Conservation (phyloP, 78 protist genomes). For the Cavenderia fasciculata region DNA sequence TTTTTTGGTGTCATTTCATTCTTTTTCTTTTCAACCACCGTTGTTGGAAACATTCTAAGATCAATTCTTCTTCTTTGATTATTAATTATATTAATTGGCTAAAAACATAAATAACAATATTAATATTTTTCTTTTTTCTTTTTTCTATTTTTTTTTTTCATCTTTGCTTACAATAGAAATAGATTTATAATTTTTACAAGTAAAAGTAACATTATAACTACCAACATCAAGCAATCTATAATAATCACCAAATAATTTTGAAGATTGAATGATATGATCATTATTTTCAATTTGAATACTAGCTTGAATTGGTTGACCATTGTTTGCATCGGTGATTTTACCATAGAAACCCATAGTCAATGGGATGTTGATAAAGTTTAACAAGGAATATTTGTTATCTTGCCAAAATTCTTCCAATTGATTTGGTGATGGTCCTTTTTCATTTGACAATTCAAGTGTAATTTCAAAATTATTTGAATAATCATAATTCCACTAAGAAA, state of each 20-base stretch:
- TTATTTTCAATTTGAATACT: not conserved
- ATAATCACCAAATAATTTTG: conserved; percentile 6
- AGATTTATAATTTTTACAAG: not conserved
- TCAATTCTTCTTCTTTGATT: no score
- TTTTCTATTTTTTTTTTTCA: no score
- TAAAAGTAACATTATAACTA: conserved; percentile 11
- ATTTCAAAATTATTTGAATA: conserved; percentile 75
- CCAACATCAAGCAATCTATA: conserved; percentile 53
- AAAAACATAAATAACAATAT: no score
- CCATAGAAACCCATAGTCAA: conserved; percentile 37
- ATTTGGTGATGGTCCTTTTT: conserved; percentile 44
- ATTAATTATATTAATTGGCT: no score
- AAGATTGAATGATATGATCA: not conserved
- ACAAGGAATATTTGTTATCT: conserved; percentile 58
- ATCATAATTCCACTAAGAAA: conserved; percentile 60
- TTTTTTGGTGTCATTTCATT: no score
- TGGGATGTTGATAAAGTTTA: conserved; percentile 1
- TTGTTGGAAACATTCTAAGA: no score
- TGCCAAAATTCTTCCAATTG: conserved; percentile 65
- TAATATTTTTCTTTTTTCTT: no score
- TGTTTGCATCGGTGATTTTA: not conserved
- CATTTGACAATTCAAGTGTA: conserved; percentile 83
- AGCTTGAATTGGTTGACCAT: conserved; percentile 2
- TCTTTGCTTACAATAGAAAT: no score
- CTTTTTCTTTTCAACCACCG: no score